Evolutionary conservation across 169 alveolate species (phyloP).

Genomic region (Plasmodium inui): DNA sequence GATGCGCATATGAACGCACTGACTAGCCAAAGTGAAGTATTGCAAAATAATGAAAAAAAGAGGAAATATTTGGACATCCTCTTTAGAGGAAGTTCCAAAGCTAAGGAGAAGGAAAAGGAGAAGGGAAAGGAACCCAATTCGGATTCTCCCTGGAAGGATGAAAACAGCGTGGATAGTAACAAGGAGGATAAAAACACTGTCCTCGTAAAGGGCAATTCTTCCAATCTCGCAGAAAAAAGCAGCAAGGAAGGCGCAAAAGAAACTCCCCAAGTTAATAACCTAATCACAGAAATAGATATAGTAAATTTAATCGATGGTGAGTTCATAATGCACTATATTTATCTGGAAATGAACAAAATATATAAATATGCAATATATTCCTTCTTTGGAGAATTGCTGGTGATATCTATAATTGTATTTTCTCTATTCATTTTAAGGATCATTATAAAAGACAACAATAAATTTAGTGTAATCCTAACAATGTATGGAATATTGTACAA

Average conservation of each 20-base stretch:
- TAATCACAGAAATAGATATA: slow-evolving; percentile 29
- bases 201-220: background rate
- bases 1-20: background rate
- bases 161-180: background rate
- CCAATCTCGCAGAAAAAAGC: background rate
- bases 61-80: background rate
- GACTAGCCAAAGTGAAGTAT: slow-evolving; percentile 5
- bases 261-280: slow-evolving; percentile 1
- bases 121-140: background rate
- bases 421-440: slow-evolving; percentile 51
- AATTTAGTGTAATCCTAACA: slow-evolving; percentile 64
- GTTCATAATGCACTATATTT: slow-evolving; percentile 29
- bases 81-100: background rate
- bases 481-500: slow-evolving; percentile 63
- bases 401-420: slow-evolving; percentile 55
- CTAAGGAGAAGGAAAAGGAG: background rate
- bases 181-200: background rate
- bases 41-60: slow-evolving; percentile 10
- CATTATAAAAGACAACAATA: slow-evolving; percentile 53
- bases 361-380: slow-evolving; percentile 59
- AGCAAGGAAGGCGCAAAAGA: background rate
- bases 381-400: slow-evolving; percentile 59
- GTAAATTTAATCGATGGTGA: slow-evolving; percentile 33
- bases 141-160: background rate
- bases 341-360: slow-evolving; percentile 61